Conservation (phyloP, 352 stramenopile species). For the Globisporangium recalcitrans region DNA sequence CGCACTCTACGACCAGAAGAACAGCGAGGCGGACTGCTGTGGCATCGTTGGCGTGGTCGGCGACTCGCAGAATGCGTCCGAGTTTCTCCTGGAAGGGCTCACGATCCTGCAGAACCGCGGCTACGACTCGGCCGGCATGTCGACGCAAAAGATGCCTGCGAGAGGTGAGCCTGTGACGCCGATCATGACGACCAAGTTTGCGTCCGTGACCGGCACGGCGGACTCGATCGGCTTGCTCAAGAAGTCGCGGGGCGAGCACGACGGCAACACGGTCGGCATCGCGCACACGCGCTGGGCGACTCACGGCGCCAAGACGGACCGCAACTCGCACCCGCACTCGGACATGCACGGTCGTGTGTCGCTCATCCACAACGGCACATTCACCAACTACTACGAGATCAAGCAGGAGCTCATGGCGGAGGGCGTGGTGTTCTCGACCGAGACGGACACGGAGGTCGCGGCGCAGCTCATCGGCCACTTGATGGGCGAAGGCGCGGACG, state of each 20-base stretch:
- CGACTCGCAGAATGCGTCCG: slow-evolving; percentile 57
- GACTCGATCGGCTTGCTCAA: slow-evolving; percentile 91
- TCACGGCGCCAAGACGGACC: slow-evolving; percentile 96
- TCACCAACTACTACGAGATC: slow-evolving; percentile 96
- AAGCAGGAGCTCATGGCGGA: slow-evolving; percentile 82
- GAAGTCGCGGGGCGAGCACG: slow-evolving; percentile 66
- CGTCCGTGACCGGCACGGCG: slow-evolving; percentile 85
- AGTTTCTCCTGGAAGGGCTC: slow-evolving; percentile 84
- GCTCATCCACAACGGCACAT: slow-evolving; percentile 98
- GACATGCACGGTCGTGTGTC: slow-evolving; percentile 92
- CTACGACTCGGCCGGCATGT: slow-evolving; percentile 97
- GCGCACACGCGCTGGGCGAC: slow-evolving; percentile 99
- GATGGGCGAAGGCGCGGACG: slow-evolving; percentile 79
- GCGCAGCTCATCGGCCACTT: slow-evolving; percentile 94
- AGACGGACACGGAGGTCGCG: slow-evolving; percentile 99
- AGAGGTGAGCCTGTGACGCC: slow-evolving; percentile 21
- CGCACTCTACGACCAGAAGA: slow-evolving; percentile 4
- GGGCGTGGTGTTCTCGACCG: slow-evolving; percentile 91
- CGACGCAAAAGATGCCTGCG: slow-evolving; percentile 75
- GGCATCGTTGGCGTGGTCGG: slow-evolving; percentile 78
- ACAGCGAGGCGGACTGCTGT: slow-evolving; percentile 44
- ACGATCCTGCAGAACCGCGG: slow-evolving; percentile 92
- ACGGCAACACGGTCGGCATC: slow-evolving; percentile 92
- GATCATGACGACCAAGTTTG: slow-evolving; percentile 94
- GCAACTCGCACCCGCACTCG: slow-evolving; percentile 97